Percentiles rank a stretch among this genome's conserved stretches.
Evolutionary conservation across 2,329 filamentous ascomycete genomes (phyloP).

Genomic region (Verruconis gallopava): DNA sequence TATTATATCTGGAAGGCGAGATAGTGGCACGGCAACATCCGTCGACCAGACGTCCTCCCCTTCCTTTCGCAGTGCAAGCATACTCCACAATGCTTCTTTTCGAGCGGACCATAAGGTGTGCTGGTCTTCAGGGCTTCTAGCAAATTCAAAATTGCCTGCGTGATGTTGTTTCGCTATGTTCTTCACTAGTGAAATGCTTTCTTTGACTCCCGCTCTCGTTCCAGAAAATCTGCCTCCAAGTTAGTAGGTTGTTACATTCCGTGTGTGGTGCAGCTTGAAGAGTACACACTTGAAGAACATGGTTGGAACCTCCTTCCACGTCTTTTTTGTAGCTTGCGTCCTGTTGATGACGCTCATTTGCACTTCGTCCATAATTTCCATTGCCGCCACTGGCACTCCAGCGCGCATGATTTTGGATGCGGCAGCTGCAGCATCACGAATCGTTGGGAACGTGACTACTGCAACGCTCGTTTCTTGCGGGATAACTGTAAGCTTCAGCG

Average conservation of each 20-base stretch:
- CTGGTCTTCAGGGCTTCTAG: conserved; percentile 39
- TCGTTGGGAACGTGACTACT: conserved; percentile 65
- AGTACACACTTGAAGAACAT: conserved; percentile 61
- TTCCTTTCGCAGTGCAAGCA: conserved; percentile 42
- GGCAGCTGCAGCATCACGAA: conserved; percentile 61
- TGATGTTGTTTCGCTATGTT: conserved; percentile 51
- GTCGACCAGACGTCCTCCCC: conserved; percentile 49
- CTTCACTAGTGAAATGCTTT: conserved; percentile 60
- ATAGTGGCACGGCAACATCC: conserved; percentile 63
- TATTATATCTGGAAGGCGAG: conserved; percentile 52
- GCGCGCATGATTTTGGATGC: conserved; percentile 65
- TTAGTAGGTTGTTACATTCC: neutral
- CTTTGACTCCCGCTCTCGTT: conserved; percentile 58
- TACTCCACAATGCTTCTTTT: conserved; percentile 49
- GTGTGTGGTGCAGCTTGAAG: too few relatives aligned
- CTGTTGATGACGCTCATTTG: conserved; percentile 76
- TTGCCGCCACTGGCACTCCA: conserved; percentile 59
- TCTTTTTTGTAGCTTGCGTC: conserved; percentile 54
- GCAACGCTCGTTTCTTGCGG: conserved; percentile 67
- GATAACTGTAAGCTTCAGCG: conserved; percentile 64
- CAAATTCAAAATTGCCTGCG: conserved; percentile 42
- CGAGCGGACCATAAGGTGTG: conserved; percentile 47
- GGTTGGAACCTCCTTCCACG: conserved; percentile 65
- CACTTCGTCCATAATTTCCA: conserved; percentile 83
- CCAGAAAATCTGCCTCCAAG: conserved; percentile 49